A percentile compares a stretch with the other conserved stretches of the same genome.
phyloP scores from a whole-genome alignment of 208 protist genomes.

The Endotrypanum monterogeii region DNA sequence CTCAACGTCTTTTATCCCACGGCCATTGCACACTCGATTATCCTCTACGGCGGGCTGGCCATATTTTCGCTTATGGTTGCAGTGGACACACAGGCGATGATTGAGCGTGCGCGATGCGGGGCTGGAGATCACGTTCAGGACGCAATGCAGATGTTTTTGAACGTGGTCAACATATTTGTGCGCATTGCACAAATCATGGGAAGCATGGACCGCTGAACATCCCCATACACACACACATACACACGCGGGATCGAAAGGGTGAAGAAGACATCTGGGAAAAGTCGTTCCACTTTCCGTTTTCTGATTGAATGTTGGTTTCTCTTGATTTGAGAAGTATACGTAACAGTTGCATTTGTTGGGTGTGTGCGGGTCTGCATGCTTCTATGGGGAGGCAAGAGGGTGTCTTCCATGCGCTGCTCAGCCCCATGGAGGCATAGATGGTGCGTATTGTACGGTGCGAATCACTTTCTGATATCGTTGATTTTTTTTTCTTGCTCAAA shows the following conservation, averaged over 20 bases:
- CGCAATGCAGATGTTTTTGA: conserved; percentile 83
- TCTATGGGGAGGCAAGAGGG: no score
- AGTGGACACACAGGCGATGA: conserved; percentile 89
- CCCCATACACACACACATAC: background rate
- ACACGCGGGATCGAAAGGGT: background rate
- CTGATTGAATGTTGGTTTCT: background rate
- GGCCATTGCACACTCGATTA: conserved; percentile 80
- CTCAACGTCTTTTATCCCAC: conserved; percentile 89
- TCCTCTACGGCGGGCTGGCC: conserved; percentile 87
- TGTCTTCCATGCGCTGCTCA: no score
- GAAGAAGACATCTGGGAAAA: background rate
- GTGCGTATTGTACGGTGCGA: background rate
- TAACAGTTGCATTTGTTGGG: background rate
- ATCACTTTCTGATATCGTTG: background rate
- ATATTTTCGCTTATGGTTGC: conserved; percentile 86
- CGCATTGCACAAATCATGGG: conserved; percentile 88
- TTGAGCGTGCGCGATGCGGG: conserved; percentile 85
- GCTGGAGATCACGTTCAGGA: conserved; percentile 85
- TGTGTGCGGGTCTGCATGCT: background rate
- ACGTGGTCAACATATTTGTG: conserved; percentile 90
- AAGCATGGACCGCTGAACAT: conserved; percentile 37
- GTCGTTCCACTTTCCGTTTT: background rate
- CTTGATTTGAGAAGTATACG: no score
- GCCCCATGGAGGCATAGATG: background rate
- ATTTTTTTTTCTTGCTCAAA: background rate